phyloP scores from a whole-genome alignment of 805 yeast species.

The Crinitomyces ghanaensis region DNA sequence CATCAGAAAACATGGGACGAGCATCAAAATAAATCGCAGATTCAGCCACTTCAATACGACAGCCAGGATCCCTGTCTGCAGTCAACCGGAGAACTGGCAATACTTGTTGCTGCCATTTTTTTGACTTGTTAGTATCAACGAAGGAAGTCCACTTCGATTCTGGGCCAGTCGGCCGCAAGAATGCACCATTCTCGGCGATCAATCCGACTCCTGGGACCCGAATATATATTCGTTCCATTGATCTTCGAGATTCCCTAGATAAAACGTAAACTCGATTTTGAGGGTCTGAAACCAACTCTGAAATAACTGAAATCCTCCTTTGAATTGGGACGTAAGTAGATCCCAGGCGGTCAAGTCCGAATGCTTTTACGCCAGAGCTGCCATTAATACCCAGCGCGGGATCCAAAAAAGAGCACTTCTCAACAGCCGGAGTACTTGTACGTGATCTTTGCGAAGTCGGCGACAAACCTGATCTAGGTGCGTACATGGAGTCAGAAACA shows the following conservation, averaged over 20 bases:
- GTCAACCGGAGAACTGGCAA: conserved; percentile 43
- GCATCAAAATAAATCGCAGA: conserved; percentile 69
- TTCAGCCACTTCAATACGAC: conserved; percentile 60
- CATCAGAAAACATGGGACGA: conserved; percentile 43
- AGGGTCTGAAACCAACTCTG: conserved; percentile 46
- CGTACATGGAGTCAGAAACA: conserved; percentile 4
- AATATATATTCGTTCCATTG: conserved; percentile 56
- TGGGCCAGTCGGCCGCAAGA: conserved; percentile 32
- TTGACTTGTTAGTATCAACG: conserved; percentile 32
- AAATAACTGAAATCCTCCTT: conserved; percentile 44
- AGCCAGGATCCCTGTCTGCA: conserved; percentile 71
- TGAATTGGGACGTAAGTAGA: conserved; percentile 45
- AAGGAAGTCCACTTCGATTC: conserved; percentile 48
- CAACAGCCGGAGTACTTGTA: neutral
- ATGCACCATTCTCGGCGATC: conserved; percentile 87
- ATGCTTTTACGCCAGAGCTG: neutral
- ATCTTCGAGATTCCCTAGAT: conserved; percentile 51
- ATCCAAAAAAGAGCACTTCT: too few relatives aligned
- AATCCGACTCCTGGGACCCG: conserved; percentile 63
- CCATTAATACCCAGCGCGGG: too few relatives aligned
- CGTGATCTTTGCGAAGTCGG: conserved; percentile 1
- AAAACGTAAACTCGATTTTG: conserved; percentile 60
- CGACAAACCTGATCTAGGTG: neutral
- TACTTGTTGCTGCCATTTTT: conserved; percentile 49
- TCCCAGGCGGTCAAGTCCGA: neutral